These are phyloP conservation scores for Castanospermum australe DNA, from an alignment of 306 rosid genomes.

Conservation along the genomic window DNA sequence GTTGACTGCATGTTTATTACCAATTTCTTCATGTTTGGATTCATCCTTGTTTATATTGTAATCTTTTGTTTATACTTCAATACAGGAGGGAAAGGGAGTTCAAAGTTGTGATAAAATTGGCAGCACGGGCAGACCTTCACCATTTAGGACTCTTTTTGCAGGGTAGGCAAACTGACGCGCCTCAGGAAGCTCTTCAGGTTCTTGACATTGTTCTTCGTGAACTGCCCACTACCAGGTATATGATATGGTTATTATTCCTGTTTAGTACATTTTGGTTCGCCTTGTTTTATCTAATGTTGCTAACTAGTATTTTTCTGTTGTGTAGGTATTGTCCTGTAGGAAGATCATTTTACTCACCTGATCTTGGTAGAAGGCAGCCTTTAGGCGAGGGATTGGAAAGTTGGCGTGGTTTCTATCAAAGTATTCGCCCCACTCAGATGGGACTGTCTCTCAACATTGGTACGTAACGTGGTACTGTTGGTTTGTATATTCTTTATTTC, in stretches of 20 bases:
- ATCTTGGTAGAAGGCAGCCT: conserved; percentile 77
- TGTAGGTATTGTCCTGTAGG: conserved; percentile 90
- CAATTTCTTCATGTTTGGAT: neutral
- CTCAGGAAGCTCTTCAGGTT: conserved; percentile 97
- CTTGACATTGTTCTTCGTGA: conserved; percentile 94
- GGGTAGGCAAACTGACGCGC: conserved; percentile 94
- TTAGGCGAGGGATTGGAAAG: conserved; percentile 97
- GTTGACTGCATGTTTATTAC: conserved; percentile 32
- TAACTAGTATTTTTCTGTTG: neutral
- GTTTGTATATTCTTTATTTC: neutral
- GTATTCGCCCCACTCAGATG: conserved; percentile 99
- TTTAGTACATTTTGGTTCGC: neutral
- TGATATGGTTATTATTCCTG: neutral
- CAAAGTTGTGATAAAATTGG: conserved; percentile 81
- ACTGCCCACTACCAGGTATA: conserved; percentile 82
- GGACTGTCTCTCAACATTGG: conserved; percentile 92
- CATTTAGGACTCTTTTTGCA: conserved; percentile 89
- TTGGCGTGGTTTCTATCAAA: conserved; percentile 98
- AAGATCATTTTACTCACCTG: conserved; percentile 94
- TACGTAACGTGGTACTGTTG: neutral
- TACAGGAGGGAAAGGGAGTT: conserved; percentile 83
- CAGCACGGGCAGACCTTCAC: conserved; percentile 95
- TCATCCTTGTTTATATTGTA: neutral
- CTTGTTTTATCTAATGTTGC: neutral
- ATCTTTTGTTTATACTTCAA: neutral